phyloP scores from a whole-genome alignment of 345 rosid genomes.

The Passiflora organensis region DNA sequence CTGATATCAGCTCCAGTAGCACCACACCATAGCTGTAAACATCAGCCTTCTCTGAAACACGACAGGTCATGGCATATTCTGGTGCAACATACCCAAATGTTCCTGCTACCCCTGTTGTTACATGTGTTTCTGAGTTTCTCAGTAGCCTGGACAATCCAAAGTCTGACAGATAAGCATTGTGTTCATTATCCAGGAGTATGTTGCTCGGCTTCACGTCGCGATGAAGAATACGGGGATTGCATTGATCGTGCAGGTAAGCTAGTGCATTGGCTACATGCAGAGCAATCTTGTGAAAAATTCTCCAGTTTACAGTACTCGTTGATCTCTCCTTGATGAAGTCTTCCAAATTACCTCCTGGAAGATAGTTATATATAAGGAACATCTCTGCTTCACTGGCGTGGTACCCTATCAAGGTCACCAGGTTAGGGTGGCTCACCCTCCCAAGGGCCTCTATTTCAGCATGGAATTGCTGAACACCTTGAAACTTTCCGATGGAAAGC shows the following conservation, averaged over 20 bases:
- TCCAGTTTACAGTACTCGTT: conserved; percentile 17
- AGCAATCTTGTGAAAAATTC: conserved; percentile 36
- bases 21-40: conserved; percentile 40
- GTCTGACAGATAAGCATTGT: conserved; percentile 34
- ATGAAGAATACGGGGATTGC: conserved; percentile 32
- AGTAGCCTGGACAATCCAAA: conserved; percentile 34
- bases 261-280: conserved; percentile 31
- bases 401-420: conserved; percentile 34
- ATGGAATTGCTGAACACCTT: conserved; percentile 31
- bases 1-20: conserved; percentile 37
- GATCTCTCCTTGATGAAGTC: conserved; percentile 32
- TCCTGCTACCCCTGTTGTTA: conserved; percentile 29
- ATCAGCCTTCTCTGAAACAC: conserved; percentile 33
- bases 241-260: conserved; percentile 29
- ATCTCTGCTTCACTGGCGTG: conserved; percentile 33
- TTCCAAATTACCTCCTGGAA: conserved; percentile 36
- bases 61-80: conserved; percentile 34
- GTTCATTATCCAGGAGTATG: conserved; percentile 29
- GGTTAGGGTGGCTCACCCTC: conserved; percentile 31
- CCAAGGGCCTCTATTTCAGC: conserved; percentile 34
- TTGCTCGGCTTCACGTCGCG: conserved; percentile 39
- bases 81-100: conserved; percentile 35
- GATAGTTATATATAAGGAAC: conserved; percentile 34
- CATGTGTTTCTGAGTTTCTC: conserved; percentile 36
- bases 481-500: conserved; percentile 30